Base-by-base conservation (phyloP, 2,329 filamentous ascomycete genomes). In the Colletotrichum lini region DNA sequence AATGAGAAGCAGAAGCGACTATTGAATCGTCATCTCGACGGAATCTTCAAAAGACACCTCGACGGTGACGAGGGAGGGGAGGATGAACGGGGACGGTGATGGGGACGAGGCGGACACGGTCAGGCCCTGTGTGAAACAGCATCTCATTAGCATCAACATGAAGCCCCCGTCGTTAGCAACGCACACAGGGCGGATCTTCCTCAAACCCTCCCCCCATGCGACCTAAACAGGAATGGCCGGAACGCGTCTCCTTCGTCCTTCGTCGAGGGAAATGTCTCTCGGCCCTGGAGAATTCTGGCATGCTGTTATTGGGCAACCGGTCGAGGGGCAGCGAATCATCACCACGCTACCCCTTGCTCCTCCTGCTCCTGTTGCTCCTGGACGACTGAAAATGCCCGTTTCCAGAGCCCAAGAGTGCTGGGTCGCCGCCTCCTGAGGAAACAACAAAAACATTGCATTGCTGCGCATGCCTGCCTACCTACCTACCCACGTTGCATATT, bases 201-300 rank as follows among this genome's bases (percentile, higher is more conserved):
- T n/a, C 45, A 49, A 38, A 40, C 42, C 23, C 45, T 15, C 18
- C 59, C 5, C 18, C 16, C n/a, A 45, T 45, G 45, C 23, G 21
- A 12, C 38, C 58, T 50, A 50, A 71, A 47, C n/a, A 26, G 58
- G 68, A 71, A 53, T 54, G 45, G 65, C 16, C 26, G 44, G 40
- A 54, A 71, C 68, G 68, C 68, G 65, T 71, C 68, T n/a, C 38
- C 52, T 56, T 68, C 65, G 38, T n/a, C 38, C 52, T 56, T 68
- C 65, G 38, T 62, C 9, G 26, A 44, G 47, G 58, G 57, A 65
- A 60, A 56, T 68, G 65, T 63, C 58, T 58, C 52, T 58, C 56
- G 57, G 65, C 58, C 30, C 67, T 71, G 68, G 68, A 68, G 68
- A 71, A 71, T 71, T 68, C 47, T 68, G 68, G 64, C 68, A 62